These are phyloP conservation scores for Septoria linicola DNA, from an alignment of 2,329 filamentous ascomycete species.

Conservation along the genomic window DNA sequence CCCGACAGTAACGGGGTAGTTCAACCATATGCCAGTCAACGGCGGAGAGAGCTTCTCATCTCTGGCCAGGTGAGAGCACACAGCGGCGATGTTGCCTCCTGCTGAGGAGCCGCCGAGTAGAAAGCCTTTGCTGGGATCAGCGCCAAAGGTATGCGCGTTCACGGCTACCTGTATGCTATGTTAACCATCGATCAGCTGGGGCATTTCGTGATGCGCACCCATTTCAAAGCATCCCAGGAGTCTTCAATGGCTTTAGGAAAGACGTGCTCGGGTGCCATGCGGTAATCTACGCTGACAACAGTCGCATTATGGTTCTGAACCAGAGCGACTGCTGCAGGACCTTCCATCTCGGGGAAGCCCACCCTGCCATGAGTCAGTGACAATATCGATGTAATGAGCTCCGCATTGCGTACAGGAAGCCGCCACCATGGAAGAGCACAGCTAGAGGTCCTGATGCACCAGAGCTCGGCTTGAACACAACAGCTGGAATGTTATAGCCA, in stretches of 20 bases:
- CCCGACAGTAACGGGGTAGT: constrained; percentile 41
- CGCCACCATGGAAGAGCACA: constrained; percentile 46
- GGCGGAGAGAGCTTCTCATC: constrained; percentile 45
- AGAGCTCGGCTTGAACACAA: constrained; percentile 8
- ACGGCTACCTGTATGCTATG: constrained; percentile 37
- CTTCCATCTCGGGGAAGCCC: constrained; percentile 10
- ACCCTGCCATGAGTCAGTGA: constrained; percentile 3
- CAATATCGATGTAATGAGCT: neutral
- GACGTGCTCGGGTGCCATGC: constrained; percentile 59
- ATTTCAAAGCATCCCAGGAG: constrained; percentile 61
- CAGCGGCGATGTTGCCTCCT: constrained; percentile 45
- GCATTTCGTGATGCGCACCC: constrained; percentile 44
- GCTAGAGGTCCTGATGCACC: constrained; percentile 32
- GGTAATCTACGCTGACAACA: constrained; percentile 61
- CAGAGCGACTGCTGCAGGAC: constrained; percentile 31
- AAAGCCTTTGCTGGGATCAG: constrained; percentile 47
- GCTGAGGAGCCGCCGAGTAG: constrained; percentile 51
- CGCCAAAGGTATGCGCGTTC: constrained; percentile 42
- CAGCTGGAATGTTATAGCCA: constrained; percentile 6
- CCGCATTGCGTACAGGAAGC: constrained; percentile 6
- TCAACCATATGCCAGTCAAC: constrained; percentile 47
- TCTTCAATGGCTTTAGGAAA: constrained; percentile 64
- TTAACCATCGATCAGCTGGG: too few relatives aligned
- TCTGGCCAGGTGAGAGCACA: constrained; percentile 43
- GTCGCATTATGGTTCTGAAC: constrained; percentile 57